These are phyloP conservation scores for Penicillium oxalicum DNA, from an alignment of 2,329 filamentous ascomycete species.

Conservation along the genomic window DNA sequence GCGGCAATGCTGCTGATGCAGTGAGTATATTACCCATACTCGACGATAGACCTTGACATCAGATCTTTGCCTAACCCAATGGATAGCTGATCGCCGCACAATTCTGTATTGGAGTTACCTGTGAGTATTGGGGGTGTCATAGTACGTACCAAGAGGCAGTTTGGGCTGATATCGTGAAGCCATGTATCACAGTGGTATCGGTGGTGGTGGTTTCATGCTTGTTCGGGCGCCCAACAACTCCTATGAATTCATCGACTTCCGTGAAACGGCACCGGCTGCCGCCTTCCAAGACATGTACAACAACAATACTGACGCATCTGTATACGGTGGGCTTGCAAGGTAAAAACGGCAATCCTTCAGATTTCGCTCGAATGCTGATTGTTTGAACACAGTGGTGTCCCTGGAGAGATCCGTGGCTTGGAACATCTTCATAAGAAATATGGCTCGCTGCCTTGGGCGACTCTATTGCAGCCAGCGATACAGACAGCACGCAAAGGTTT, in stretches of 20 bases:
- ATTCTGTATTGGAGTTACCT: conserved; percentile 68
- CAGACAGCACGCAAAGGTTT: conserved; percentile 70
- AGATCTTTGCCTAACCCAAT: not conserved
- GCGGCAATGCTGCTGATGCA: conserved; percentile 70
- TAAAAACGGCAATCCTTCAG: conserved; percentile 17
- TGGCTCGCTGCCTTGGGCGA: conserved; percentile 61
- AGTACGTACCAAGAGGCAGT: not conserved
- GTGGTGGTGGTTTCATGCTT: conserved; percentile 85
- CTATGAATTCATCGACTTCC: conserved; percentile 84
- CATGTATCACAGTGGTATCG: conserved; percentile 75
- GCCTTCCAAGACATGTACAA: conserved; percentile 81
- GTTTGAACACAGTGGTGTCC: conserved; percentile 43
- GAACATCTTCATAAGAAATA: conserved; percentile 65
- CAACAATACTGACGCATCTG: conserved; percentile 60
- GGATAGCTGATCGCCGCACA: conserved; percentile 61
- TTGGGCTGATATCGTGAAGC: conserved; percentile 29
- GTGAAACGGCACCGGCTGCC: conserved; percentile 78
- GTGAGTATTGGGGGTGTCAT: conserved; percentile 25
- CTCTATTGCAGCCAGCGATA: conserved; percentile 68
- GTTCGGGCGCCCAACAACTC: conserved; percentile 65
- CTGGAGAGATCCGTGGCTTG: conserved; percentile 64
- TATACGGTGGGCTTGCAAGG: conserved; percentile 66
- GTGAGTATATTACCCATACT: conserved; percentile 29
- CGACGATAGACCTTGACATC: not conserved
- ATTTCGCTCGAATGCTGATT: not conserved